A percentile compares a stretch with the other conserved stretches of the same genome.
phyloP scores from a whole-genome alignment of 495 filamentous ascomycete species.

The Apiosordaria backusii region DNA sequence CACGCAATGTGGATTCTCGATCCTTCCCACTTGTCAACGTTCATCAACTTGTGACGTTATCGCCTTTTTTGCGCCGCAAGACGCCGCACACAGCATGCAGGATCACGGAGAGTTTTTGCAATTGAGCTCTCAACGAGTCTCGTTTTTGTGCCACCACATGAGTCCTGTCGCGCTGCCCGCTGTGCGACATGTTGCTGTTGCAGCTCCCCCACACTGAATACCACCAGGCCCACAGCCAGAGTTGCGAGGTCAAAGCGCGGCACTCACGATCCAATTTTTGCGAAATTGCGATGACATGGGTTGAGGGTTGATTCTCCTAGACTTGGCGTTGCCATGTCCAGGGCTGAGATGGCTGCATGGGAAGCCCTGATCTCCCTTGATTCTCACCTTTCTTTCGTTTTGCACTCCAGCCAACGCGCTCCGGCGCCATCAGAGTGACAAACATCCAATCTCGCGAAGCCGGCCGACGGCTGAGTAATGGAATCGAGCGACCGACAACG shows the following conservation, averaged over 20 bases:
- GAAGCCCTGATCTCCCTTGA: not conserved
- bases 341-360: too few relatives aligned
- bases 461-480: conserved; percentile 1
- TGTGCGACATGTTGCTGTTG: not conserved
- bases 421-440: conserved; percentile 16
- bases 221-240: conserved; percentile 11
- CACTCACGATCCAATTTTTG: conserved; percentile 25
- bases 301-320: conserved; percentile 17
- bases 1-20: too few relatives aligned
- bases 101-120: not conserved
- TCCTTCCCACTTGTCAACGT: not conserved
- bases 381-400: conserved; percentile 9
- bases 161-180: too few relatives aligned
- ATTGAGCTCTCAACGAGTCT: not conserved
- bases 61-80: not conserved
- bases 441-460: not conserved
- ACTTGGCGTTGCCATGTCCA: not conserved
- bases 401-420: conserved; percentile 8
- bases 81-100: not conserved
- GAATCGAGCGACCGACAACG: not conserved
- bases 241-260: conserved; percentile 25
- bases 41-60: not conserved
- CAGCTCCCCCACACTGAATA: conserved; percentile 2
- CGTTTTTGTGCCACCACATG: not conserved
- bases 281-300: conserved; percentile 28